Percentiles rank a stretch among this genome's conserved stretches.
Conservation (phyloP, 805 yeast genomes). For the Starmerella asiatica region DNA sequence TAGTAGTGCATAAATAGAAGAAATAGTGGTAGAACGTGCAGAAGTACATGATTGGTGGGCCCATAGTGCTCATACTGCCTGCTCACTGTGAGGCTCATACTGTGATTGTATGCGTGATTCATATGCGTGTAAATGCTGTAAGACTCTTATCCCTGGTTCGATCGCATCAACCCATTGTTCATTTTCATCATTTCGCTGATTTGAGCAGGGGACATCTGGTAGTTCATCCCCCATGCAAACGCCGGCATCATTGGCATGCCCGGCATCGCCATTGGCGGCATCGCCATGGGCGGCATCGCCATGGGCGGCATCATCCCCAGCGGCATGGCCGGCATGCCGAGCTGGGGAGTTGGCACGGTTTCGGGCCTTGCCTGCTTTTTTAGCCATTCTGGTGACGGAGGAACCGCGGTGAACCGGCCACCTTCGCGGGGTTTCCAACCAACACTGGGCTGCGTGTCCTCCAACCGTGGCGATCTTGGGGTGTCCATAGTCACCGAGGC, state of each 20-base stretch:
- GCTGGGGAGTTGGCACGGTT: neutral
- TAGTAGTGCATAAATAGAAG: too few relatives aligned
- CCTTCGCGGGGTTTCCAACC: constrained; percentile 8
- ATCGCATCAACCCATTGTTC: constrained; percentile 3
- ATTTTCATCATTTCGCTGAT: constrained; percentile 9
- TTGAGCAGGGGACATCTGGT: constrained; percentile 7
- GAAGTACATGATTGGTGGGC: too few relatives aligned
- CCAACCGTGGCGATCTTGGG: constrained; percentile 8
- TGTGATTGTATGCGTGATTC: too few relatives aligned
- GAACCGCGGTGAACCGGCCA: constrained; percentile 5
- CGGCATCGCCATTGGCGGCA: constrained; percentile 8
- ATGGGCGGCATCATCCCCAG: neutral
- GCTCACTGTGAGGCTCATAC: too few relatives aligned
- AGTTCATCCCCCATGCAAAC: constrained; percentile 6
- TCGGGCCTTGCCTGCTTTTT: constrained; percentile 2
- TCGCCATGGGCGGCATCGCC: constrained; percentile 4
- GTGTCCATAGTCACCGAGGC: constrained; percentile 17
- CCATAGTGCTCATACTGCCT: too few relatives aligned
- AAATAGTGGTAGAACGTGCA: too few relatives aligned
- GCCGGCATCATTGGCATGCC: constrained; percentile 3
- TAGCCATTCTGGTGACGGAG: constrained; percentile 9
- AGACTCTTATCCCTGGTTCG: neutral
- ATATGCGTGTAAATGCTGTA: too few relatives aligned
- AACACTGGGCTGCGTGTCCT: constrained; percentile 6
- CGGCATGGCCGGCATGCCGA: neutral